Base-by-base conservation (phyloP, 1,139 yeast genomes). In the Candida sanyaensis region DNA sequence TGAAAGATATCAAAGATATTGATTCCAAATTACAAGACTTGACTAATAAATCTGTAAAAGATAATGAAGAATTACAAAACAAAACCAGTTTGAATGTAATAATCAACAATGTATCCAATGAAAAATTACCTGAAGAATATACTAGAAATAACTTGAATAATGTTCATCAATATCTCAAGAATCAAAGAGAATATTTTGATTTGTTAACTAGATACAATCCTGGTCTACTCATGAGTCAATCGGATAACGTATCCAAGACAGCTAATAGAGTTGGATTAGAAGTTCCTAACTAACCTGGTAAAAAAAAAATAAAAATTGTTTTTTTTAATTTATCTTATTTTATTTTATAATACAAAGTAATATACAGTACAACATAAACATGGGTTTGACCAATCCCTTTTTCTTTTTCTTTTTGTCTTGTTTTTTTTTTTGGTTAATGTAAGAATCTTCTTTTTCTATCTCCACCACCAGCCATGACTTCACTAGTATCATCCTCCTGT, bases 181-280 rank as follows among this genome's bases (percentile, higher is more conserved):
- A 86, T 53, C 98, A 92, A 65, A 76, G 96, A 54, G 81, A 77
- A 9, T 92, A 90, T 67, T 83, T 82, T 51, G 93, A 86, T 54
- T 75, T 93, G 47, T 73, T 92, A 45, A 95, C 88, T 55, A 78
- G 96, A 56, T 92, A 92, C 66, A 90, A 92, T 60, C 93, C 96
- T 1, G 96, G 96, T 1, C 75, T 88, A 53, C 80, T 81, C 37
- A 80, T 87, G 83, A 79, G 83, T 30, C 96, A 88, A 59, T 81
- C 80, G 49, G 97, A 92, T 52, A 84, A 86, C 50, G 84, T 92
- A 26, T 74, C 83, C 57, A 81, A 80, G 60, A 86, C 96, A 4
- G 99, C 98, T 5, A 78, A 84, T 49, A 78, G 85, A 54, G 99
- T 93, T 11, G 99, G 99, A 0, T 76, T 92, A 39, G 49, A 53